Base-by-base conservation (phyloP, 1,284 basidiomycete genomes). In the Paramarasmius palmivorus region DNA sequence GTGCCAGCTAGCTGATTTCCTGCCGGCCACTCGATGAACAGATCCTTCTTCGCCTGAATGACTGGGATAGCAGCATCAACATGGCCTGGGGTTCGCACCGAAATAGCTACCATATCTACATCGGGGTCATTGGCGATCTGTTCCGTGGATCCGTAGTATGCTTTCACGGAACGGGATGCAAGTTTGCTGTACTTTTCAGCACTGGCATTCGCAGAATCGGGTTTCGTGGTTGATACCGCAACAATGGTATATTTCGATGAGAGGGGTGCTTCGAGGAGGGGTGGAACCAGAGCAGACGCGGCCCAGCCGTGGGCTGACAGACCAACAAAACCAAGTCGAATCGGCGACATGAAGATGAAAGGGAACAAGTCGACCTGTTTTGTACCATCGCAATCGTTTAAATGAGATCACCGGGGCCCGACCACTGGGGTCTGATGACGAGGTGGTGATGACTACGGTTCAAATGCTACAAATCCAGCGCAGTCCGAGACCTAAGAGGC, bases 11-110 rank as follows among this genome's bases (percentile, higher is more conserved):
- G 40, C 7, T 53, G 59, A 15, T 49, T 59, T 7, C 71, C 72
- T 12, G 61, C 64, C 1, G 73, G 70, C 73, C 73, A 75, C 55
- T 76, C 73, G 14, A 73, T 53, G 54, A 73, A 74, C 35, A 74
- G 42, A 45, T 66, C 58, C 58, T 75, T 75, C 14, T 69, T 66
- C 10, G 67, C 66, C 26, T 66, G 64, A 29, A 74, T 67, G 1
- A 63, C 68, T n/a, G 67, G 68, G 41, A 66, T 17, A n/a, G 64
- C 58, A 0, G 65, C 60, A 3, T 58, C 58, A 49, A 60, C 62
- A 55, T 73, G 72, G 1, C 52, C 17, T 4, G 62, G 59, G 1
- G 65, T 57, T 46, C 64, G 68, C 26, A 76, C 68, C 2, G 67
- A 50, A 8, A 74, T 40, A 40, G 38, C 20, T 40, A 17, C 20